Evolutionary conservation across 345 rosid genomes (phyloP).

Genomic region (Aurinia saxatilis): DNA sequence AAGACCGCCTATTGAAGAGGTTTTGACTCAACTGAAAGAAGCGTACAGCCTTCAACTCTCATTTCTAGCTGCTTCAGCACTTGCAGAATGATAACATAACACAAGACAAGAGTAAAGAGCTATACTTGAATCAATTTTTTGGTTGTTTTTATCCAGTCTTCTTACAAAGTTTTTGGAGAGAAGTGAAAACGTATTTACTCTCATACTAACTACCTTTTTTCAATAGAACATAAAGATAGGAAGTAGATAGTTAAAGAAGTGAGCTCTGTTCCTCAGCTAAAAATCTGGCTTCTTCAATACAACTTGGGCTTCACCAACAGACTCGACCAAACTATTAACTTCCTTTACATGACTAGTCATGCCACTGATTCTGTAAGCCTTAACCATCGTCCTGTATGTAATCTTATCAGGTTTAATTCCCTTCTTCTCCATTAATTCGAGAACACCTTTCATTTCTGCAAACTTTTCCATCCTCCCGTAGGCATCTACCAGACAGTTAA

Average conservation of each 20-base stretch:
- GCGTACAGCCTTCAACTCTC: constrained; percentile 74
- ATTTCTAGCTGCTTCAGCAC: constrained; percentile 54
- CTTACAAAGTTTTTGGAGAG: constrained; percentile 5
- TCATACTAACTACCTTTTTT: background rate
- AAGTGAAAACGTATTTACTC: constrained; percentile 8
- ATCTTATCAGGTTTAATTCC: constrained; percentile 69
- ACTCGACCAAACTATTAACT: constrained; percentile 33
- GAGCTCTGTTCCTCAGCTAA: constrained; percentile 12
- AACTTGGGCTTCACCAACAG: constrained; percentile 30
- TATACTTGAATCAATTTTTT: constrained; percentile 1
- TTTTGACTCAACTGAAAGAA: constrained; percentile 66
- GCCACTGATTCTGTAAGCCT: constrained; percentile 56
- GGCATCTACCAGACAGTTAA: constrained; percentile 86
- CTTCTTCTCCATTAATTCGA: constrained; percentile 61
- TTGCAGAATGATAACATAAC: constrained; percentile 28
- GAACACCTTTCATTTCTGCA: constrained; percentile 84
- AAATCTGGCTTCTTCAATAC: constrained; percentile 49
- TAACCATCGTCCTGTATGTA: constrained; percentile 78
- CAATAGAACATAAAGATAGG: background rate
- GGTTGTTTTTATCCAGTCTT: background rate
- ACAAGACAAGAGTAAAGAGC: constrained; percentile 10
- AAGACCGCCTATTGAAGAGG: constrained; percentile 58
- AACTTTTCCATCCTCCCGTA: constrained; percentile 81
- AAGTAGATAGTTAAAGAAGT: background rate
- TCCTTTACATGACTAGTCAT: constrained; percentile 68